Evolutionary conservation across 768 basidiomycete species (phyloP).

Genomic region (Mycena galericulata): DNA sequence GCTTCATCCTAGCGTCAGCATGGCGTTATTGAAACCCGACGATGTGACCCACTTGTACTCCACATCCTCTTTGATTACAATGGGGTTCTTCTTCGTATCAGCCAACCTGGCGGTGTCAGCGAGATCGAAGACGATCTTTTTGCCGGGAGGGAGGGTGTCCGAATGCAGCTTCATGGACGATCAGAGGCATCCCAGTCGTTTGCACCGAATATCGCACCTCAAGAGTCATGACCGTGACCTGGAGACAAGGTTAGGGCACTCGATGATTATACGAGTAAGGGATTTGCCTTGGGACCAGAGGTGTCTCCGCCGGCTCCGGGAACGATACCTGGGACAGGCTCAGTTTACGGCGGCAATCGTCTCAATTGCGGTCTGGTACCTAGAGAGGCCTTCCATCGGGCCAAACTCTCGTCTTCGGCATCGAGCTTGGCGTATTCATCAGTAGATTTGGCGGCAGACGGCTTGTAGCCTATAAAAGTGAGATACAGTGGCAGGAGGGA

Average conservation of each 20-base stretch:
- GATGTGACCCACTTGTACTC: slow-evolving; percentile 80
- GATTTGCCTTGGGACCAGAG: slow-evolving; percentile 73
- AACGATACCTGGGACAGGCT: slow-evolving; percentile 62
- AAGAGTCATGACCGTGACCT: slow-evolving; percentile 82
- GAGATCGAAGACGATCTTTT: slow-evolving; percentile 76
- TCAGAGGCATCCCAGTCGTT: not conserved
- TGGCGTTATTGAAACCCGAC: not conserved
- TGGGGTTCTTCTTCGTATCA: slow-evolving; percentile 81
- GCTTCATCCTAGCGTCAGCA: slow-evolving; percentile 50
- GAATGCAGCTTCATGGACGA: slow-evolving; percentile 63
- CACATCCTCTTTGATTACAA: slow-evolving; percentile 85
- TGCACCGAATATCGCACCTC: slow-evolving; percentile 49
- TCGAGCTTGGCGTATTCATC: slow-evolving; percentile 91
- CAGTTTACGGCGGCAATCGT: slow-evolving; percentile 64
- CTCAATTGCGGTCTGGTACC: slow-evolving; percentile 69
- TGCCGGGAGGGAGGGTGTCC: slow-evolving; percentile 71
- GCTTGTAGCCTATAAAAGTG: slow-evolving; percentile 75
- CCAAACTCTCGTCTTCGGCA: slow-evolving; percentile 91
- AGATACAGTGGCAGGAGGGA: slow-evolving; percentile 18
- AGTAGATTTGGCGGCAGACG: slow-evolving; percentile 71
- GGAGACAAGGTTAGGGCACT: slow-evolving; percentile 38
- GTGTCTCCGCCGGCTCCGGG: slow-evolving; percentile 57
- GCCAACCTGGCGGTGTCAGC: slow-evolving; percentile 58
- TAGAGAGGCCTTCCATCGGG: slow-evolving; percentile 95
- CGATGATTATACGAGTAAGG: not conserved